These are phyloP conservation scores for Yamadazyma friedrichii DNA, from an alignment of 1,139 yeast genomes.

Conservation along the genomic window DNA sequence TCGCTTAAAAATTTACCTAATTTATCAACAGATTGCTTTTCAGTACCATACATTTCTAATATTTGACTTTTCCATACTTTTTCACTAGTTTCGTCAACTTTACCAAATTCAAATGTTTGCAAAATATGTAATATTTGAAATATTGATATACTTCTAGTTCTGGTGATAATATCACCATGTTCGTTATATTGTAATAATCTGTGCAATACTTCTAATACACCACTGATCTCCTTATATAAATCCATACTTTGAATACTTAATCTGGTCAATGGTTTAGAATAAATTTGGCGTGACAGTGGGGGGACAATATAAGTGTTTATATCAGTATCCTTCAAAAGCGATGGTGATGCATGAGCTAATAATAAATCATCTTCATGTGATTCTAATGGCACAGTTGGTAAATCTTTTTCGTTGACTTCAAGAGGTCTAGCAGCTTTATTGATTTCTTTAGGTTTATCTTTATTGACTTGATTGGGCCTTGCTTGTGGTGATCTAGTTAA, in stretches of 20 bases:
- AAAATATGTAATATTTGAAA: constrained; percentile 44
- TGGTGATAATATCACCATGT: constrained; percentile 31
- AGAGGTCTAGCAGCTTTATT: constrained; percentile 13
- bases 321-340: constrained; percentile 33
- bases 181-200: constrained; percentile 50
- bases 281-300: constrained; percentile 30
- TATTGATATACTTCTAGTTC: constrained; percentile 51
- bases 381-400: too few relatives aligned
- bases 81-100: neutral
- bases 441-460: constrained; percentile 16
- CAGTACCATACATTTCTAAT: neutral
- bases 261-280: constrained; percentile 26
- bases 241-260: constrained; percentile 35
- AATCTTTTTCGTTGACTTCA: too few relatives aligned
- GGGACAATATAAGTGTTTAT: constrained; percentile 42
- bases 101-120: constrained; percentile 9
- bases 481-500: constrained; percentile 23
- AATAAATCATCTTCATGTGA: constrained; percentile 27
- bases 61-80: neutral
- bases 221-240: constrained; percentile 27
- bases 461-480: constrained; percentile 11
- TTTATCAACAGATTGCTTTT: constrained; percentile 5
- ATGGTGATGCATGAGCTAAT: constrained; percentile 39
- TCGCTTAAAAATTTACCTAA: constrained; percentile 14
- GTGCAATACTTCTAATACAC: constrained; percentile 54